Base-by-base conservation (phyloP, 116 monocot genomes). In the Posidonia oceanica region DNA sequence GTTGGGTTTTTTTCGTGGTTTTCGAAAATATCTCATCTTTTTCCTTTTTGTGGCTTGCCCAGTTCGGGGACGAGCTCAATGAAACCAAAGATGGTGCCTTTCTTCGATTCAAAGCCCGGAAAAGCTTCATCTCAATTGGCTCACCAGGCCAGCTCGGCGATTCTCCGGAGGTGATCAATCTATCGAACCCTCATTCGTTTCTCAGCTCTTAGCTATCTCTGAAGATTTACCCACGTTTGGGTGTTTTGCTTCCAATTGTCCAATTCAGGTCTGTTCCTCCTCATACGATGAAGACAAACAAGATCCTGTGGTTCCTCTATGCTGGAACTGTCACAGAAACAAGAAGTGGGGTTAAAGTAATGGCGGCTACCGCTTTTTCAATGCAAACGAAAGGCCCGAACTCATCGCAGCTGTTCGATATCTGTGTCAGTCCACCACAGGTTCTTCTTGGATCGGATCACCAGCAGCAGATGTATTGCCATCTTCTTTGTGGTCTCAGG, bases 381-480 rank as follows among this genome's bases (percentile, higher is more conserved):
- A 70, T 81, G 39, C 74, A 71, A 1, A 14, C 15, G 48, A 69
- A 58, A 59, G 38, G 36, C 54, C 70, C 69, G 0, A 59, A 36
- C 20, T 36, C 72, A 7, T 70, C 75, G 1, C 72, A 48, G 0
- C 54, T 79, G 54, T 63, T 79, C 3, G 62, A 62, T 2, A 12
- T 71, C 36, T 63, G 69, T 51, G 48, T 76, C 67, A 90, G 89
- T 73, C 89, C 89, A 0, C 1, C 40, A 17, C 79, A 83, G 53
- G 86, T 84, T 14, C 67, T 90, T 41, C 52, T 75, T 12, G 71
- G 66, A 13, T 56, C 66, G 3, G 89, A 89, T 69, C 72, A 62
- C 80, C 23, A 70, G 18, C 81, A 86, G 61, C 53, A 81, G 36
- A 76, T 70, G 65, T 89, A 89, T 77, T 89, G 83, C 62, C 89